Evolutionary conservation across 257 asterid species (phyloP), one percentile per base, ranked within the genome.

Genomic region (Solanum ossicruentum): DNA sequence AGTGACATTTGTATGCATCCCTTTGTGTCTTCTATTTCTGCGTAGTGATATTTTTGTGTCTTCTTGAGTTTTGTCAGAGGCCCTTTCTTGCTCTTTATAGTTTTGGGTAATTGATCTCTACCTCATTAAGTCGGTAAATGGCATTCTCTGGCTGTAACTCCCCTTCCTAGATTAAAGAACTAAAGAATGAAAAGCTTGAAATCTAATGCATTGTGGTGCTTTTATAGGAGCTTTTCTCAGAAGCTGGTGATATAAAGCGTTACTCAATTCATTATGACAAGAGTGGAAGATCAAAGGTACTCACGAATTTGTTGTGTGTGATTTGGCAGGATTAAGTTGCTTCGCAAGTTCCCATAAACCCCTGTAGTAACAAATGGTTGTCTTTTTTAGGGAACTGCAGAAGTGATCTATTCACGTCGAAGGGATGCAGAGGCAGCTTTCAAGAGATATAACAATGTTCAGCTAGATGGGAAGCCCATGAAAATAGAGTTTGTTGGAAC

Each of bases 271-370:
- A 97, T 88, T 97, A 95, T 87, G 99, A 97, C 86, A 92, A 95
- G 90, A 97, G 96, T 78, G 99, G 99, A 69, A 92, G 99, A 88
- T 97, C 99, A 69, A 94, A 97, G 99, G 99, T 97, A 93, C 78
- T 39, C 71, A 51, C 60, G 65, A 69, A 83, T 82, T 84, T 90
- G 78, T 73, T 52, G 63, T 26, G 58, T 28, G 49, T 6, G 54
- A 26, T 78, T 77, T 52, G 83, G 17, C 17, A 78, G 17, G 21
- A 78, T 52, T 26, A 78, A 78, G 36, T 15, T 26, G 65, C 63
- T 26, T 78, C 65, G 4, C 23, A 10, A 75, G 82, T 75, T 52
- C 1, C 65, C 49, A 52, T 15, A 17, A 51, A 16, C 1, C 63
- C 41, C 10, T 41, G 1, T 49, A 77, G 82, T 77, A 77, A 77